phyloP scores from a whole-genome alignment of 2,329 filamentous ascomycete genomes.

The Fusarium albosuccineum region DNA sequence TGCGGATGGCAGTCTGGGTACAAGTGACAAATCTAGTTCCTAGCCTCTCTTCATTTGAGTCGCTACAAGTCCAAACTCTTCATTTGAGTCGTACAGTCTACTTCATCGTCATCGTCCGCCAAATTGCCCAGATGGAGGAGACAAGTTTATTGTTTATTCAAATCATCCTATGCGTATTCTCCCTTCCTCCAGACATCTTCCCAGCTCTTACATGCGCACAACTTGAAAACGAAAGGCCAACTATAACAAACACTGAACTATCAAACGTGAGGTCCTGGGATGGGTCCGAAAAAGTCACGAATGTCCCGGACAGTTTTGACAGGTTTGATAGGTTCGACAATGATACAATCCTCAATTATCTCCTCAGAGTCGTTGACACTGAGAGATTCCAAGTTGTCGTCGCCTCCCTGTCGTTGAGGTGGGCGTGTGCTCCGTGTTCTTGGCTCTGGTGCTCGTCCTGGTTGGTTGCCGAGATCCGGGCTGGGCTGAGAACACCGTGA shows the following conservation, averaged over 20 bases:
- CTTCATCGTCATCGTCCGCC: not conserved
- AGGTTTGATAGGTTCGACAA: not conserved
- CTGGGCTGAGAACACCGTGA: not conserved
- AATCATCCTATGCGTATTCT: too few relatives aligned
- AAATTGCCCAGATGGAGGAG: not conserved
- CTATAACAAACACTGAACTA: not conserved
- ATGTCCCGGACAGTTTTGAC: too few relatives aligned
- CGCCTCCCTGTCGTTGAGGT: not conserved
- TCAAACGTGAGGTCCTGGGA: not conserved
- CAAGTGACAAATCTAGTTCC: too few relatives aligned
- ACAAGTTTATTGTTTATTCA: not conserved
- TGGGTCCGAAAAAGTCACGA: not conserved
- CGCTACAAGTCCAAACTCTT: not conserved
- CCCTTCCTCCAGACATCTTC: not conserved
- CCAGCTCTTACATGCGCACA: not conserved
- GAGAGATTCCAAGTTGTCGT: not conserved
- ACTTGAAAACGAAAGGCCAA: not conserved
- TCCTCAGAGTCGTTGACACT: not conserved
- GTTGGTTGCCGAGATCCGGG: not conserved
- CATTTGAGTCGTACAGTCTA: not conserved
- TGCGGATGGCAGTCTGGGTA: too few relatives aligned
- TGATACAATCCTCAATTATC: not conserved
- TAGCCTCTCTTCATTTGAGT: not conserved
- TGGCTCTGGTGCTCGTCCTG: not conserved
- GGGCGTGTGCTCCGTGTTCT: not conserved